A percentile compares a stretch with the other conserved stretches of the same genome.
Conservation (phyloP, 1,139 yeast genomes). For the Taiozyma sp. region DNA sequence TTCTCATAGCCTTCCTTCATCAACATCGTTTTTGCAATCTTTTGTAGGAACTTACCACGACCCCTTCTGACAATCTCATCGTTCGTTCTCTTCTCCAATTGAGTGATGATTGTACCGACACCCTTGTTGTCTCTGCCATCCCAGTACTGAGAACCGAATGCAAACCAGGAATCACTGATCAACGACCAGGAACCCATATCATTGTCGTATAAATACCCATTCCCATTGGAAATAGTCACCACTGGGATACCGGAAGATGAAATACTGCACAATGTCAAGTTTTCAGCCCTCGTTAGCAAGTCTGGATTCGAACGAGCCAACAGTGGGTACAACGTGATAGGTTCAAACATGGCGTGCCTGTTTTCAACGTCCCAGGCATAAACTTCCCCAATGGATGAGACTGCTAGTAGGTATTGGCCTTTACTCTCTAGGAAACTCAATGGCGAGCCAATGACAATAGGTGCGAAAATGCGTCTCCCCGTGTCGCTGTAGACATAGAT, state of each 20-base stretch:
- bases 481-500: conserved; percentile 48
- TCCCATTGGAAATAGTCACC: conserved; percentile 81
- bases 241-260: conserved; percentile 74
- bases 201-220: conserved; percentile 75
- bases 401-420: conserved; percentile 56
- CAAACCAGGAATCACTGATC: conserved; percentile 97
- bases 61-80: conserved; percentile 82
- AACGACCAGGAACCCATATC: conserved; percentile 79
- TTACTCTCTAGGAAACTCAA: conserved; percentile 50
- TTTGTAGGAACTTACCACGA: conserved; percentile 78
- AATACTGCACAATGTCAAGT: conserved; percentile 78
- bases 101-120: conserved; percentile 53
- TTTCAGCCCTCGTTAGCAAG: conserved; percentile 74
- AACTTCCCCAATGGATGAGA: conserved; percentile 78
- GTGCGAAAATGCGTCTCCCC: conserved; percentile 43
- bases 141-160: conserved; percentile 98
- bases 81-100: conserved; percentile 81
- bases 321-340: conserved; percentile 51
- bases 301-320: conserved; percentile 51
- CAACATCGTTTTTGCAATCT: conserved; percentile 83
- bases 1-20: conserved; percentile 96
- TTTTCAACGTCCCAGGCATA: conserved; percentile 69
- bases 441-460: conserved; percentile 57
- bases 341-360: conserved; percentile 44
- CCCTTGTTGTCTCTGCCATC: conserved; percentile 44